Evolutionary conservation across 129 eudicot genomes (phyloP).

Genomic region (Helichrysum umbraculigerum): DNA sequence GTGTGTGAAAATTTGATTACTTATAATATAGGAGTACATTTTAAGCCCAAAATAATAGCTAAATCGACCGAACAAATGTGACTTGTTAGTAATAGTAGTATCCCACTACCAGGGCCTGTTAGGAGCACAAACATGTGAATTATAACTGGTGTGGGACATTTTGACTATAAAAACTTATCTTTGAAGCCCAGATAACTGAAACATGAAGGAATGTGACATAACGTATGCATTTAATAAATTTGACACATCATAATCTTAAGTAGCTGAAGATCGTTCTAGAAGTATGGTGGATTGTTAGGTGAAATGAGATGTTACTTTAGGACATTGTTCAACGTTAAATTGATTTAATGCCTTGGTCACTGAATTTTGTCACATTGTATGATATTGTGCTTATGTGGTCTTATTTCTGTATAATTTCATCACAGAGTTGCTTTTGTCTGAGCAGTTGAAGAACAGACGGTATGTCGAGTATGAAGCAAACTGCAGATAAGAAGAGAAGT

Average conservation of each 20-base stretch:
- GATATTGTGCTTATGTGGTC: slow-evolving; percentile 6
- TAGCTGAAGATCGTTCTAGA: slow-evolving; percentile 1
- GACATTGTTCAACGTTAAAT: not conserved
- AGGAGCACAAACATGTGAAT: slow-evolving; percentile 5
- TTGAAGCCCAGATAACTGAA: slow-evolving; percentile 28
- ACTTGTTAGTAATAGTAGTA: not conserved
- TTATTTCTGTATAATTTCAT: too few species aligned
- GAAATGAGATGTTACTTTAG: slow-evolving; percentile 25
- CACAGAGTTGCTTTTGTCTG: slow-evolving; percentile 9
- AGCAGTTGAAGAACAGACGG: slow-evolving; percentile 29
- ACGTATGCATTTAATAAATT: slow-evolving; percentile 3
- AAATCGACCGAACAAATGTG: not conserved
- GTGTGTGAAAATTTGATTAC: not conserved
- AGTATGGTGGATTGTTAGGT: slow-evolving; percentile 15
- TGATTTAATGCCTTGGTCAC: not conserved
- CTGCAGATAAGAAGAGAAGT: slow-evolving; percentile 47
- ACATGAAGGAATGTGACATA: slow-evolving; percentile 19
- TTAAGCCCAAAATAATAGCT: not conserved
- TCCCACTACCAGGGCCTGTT: not conserved
- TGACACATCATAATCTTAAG: slow-evolving; percentile 11
- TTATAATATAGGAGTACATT: not conserved
- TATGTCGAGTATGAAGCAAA: slow-evolving; percentile 57
- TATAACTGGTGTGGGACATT: slow-evolving; percentile 14
- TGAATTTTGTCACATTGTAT: not conserved
- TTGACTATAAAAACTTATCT: slow-evolving; percentile 10